Evolutionary conservation across 805 yeast species (phyloP).

Genomic region (Hanseniaspora mollemarum): DNA sequence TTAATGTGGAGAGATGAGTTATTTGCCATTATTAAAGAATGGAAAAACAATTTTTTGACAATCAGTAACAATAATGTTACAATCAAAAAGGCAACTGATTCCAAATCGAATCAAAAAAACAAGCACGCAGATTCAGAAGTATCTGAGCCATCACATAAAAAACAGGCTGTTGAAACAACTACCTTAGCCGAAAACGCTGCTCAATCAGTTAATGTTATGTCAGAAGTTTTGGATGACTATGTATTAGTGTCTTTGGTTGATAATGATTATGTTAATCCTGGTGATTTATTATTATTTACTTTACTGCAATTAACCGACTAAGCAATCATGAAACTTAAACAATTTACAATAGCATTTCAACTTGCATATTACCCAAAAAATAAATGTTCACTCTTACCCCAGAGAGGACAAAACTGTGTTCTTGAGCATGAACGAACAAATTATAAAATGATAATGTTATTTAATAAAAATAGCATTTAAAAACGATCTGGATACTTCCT

Average conservation of each 20-base stretch:
- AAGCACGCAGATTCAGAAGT: constrained; percentile 22
- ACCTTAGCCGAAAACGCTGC: constrained; percentile 24
- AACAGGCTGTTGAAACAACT: constrained; percentile 20
- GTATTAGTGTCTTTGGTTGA: constrained; percentile 81
- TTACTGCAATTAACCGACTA: constrained; percentile 14
- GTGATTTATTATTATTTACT: constrained; percentile 12
- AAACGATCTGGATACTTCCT: constrained; percentile 15
- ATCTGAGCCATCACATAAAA: constrained; percentile 21
- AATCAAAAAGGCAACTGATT: constrained; percentile 21
- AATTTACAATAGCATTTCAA: constrained; percentile 10
- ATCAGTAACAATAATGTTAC: constrained; percentile 21
- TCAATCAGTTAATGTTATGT: constrained; percentile 32
- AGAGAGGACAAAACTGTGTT: neutral
- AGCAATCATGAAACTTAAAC: neutral
- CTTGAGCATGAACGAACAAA: neutral
- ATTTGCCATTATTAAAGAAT: constrained; percentile 67
- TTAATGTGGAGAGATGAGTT: constrained; percentile 97
- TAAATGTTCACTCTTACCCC: neutral
- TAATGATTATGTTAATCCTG: constrained; percentile 55
- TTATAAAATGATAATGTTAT: no score
- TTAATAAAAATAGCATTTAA: no score
- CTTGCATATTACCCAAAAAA: constrained; percentile 10
- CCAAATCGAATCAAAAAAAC: constrained; percentile 21
- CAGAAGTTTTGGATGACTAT: constrained; percentile 44
- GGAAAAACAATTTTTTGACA: constrained; percentile 48